Evolutionary conservation across 306 rosid species (phyloP), one percentile per base, ranked within the genome.

Genomic region (Glycyrrhiza uralensis): DNA sequence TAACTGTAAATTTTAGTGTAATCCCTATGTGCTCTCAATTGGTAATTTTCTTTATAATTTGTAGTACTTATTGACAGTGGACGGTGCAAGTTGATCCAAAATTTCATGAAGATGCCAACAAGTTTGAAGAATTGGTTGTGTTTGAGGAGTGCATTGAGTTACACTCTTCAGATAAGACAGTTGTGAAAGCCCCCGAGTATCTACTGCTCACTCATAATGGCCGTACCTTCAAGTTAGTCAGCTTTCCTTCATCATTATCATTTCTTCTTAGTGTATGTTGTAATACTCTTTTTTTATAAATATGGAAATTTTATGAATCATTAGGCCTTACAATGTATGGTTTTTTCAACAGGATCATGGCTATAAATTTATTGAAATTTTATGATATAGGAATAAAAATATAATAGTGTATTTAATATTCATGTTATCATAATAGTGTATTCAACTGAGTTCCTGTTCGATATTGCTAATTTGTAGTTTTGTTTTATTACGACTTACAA

Each of bases 71-170:
- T 85, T 81, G 29, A 72, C 92, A 94, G 99, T 94, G 99, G 99
- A 86, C 87, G 3, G 99, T 94, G 80, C 87, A 82, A 82, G 83
- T 94, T 76, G 84, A 83, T 73, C 97, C 99, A 47, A 89, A 81
- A 76, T 94, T 94, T 84, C 99, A 94, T 69, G 92, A 94, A 82
- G 95, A 82, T 63, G 99, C 95, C 32, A 69, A 83, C 57, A 91
- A 94, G 73, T 80, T 94, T 62, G 91, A 91, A 61, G 97, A 91
- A 29, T 81, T 94, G 85, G 93, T 83, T 76, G 88, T 90, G 55
- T 94, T 94, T 76, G 99, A 94, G 87, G 99, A 91, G 88, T 87
- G 95, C 66, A 87, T 94, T 36, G 94, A 85, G 78, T 75, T 94
- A 65, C 89, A 74, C 82, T 86, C 95, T 66, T 87, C 91, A 74